phyloP scores from a whole-genome alignment of 148 eudicot genomes.

The Limonium bicolor region DNA sequence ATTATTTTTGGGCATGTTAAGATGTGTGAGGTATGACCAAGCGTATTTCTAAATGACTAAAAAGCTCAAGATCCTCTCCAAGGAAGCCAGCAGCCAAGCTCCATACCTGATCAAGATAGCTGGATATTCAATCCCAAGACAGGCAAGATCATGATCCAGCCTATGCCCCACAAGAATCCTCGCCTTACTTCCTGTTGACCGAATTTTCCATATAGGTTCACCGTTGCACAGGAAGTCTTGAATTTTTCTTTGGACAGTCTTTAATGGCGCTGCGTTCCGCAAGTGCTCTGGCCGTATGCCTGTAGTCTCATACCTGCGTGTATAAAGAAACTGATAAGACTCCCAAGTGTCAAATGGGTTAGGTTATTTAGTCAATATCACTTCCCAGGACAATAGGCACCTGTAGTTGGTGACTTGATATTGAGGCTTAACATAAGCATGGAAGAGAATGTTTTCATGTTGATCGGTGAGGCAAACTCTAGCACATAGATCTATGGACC shows the following conservation, averaged over 20 bases:
- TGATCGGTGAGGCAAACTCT: constrained; percentile 71
- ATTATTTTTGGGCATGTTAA: neutral
- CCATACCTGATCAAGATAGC: constrained; percentile 45
- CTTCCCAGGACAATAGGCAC: constrained; percentile 12
- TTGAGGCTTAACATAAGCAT: constrained; percentile 49
- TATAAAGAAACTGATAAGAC: neutral
- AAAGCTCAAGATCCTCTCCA: neutral
- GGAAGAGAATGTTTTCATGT: constrained; percentile 54
- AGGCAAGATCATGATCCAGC: constrained; percentile 42
- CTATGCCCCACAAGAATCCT: constrained; percentile 66
- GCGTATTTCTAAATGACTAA: neutral
- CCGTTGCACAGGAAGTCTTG: constrained; percentile 41
- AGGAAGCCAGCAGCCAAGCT: neutral
- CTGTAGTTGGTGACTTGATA: constrained; percentile 65
- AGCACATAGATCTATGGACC: constrained; percentile 54
- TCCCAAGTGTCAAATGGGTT: neutral
- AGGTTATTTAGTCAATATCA: neutral
- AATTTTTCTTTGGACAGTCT: constrained; percentile 48
- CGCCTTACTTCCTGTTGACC: constrained; percentile 42
- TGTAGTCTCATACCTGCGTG: constrained; percentile 32
- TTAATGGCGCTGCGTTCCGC: constrained; percentile 49
- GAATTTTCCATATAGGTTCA: constrained; percentile 37
- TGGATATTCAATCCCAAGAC: constrained; percentile 49
- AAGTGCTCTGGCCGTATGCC: constrained; percentile 58
- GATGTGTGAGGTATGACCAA: neutral